Evolutionary conservation across 805 yeast species (phyloP), one percentile per base, ranked within the genome.

Genomic region (Saccharomycopsis javanensis): DNA sequence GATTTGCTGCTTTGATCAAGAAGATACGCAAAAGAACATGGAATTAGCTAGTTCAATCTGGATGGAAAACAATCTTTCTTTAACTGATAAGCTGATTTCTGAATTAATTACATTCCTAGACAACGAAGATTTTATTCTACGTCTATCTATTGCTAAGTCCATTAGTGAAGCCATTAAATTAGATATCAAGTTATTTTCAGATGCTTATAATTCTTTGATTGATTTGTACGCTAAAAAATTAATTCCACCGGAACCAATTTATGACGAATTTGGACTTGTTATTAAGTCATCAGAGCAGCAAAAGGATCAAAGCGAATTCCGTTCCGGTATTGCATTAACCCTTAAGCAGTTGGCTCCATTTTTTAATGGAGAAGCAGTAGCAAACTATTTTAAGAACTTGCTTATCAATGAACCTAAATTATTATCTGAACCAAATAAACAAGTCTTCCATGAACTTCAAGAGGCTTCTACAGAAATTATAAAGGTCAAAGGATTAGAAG

Each of bases 381-480:
- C 77, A 11, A 66, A 69, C 30, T 68, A 88, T n/a, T 79, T 90
- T 64, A 68, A 70, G 23, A 88, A 88, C 67, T 71, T 88, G 55
- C 79, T 85, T 30, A 73, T 78, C 16, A 79, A 76, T 53, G 57
- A 56, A 10, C 48, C 48, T 4, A 77, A 78, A 50, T 87, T 92
- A 0, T 73, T 90, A 48, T 90, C 88, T 30, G 98, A 91, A 66
- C 76, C 78, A 58, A 86, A 87, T 58, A 71, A 78, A 0, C 70
- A 80, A 54, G 96, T 89, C 3, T 79, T 94, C 55, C 86, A 83
- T 60, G 95, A 87, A 66, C 77, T 90, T 67, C 90, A 88, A 65
- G 92, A 86, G 56, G 94, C 97, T n/a, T 98, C 96, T 53, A 76
- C 88, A 58, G 81, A 77, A 45, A 75, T 88, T 34, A 81, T 94